These are phyloP conservation scores for Nevesoporus exiguus DNA, from an alignment of 768 basidiomycete species.

Conservation along the genomic window DNA sequence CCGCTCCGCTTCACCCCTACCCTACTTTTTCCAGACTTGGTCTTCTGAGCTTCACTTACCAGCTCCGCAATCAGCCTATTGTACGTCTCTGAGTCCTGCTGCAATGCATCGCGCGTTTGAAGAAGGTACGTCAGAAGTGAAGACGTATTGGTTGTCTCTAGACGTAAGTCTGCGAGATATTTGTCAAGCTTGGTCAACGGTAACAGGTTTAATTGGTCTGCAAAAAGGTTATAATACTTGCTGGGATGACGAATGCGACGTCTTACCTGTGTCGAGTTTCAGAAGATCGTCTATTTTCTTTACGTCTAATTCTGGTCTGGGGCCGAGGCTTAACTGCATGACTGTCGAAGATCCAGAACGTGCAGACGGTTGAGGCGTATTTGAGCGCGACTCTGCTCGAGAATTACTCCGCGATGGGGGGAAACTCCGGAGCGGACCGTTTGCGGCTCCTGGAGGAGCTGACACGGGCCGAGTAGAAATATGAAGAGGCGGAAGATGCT, in stretches of 20 bases:
- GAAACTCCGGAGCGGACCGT: constrained; percentile 29
- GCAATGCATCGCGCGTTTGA: constrained; percentile 75
- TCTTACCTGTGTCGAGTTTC: constrained; percentile 61
- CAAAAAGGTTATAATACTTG: constrained; percentile 4
- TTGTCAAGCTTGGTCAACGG: constrained; percentile 65
- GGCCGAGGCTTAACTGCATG: constrained; percentile 57
- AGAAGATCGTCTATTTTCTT: constrained; percentile 64
- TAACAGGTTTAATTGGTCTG: constrained; percentile 71
- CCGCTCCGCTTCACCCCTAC: constrained; percentile 47
- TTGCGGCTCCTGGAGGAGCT: constrained; percentile 65
- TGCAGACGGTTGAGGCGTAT: constrained; percentile 42
- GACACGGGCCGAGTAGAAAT: constrained; percentile 82
- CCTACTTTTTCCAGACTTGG: constrained; percentile 61
- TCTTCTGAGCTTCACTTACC: constrained; percentile 87
- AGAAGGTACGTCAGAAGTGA: constrained; percentile 74
- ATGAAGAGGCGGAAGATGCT: constrained; percentile 72
- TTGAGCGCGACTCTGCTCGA: constrained; percentile 48
- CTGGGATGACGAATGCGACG: not conserved
- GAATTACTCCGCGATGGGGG: constrained; percentile 41
- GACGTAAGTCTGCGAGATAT: constrained; percentile 62
- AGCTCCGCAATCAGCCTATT: constrained; percentile 89
- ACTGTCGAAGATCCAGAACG: constrained; percentile 29
- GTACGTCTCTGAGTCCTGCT: constrained; percentile 86
- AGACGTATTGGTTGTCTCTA: constrained; percentile 74
- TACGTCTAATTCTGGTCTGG: constrained; percentile 70